Evolutionary conservation across 768 basidiomycete genomes (phyloP), one percentile per base, ranked within the genome.

Genomic region (Xanthoconium purpureum): DNA sequence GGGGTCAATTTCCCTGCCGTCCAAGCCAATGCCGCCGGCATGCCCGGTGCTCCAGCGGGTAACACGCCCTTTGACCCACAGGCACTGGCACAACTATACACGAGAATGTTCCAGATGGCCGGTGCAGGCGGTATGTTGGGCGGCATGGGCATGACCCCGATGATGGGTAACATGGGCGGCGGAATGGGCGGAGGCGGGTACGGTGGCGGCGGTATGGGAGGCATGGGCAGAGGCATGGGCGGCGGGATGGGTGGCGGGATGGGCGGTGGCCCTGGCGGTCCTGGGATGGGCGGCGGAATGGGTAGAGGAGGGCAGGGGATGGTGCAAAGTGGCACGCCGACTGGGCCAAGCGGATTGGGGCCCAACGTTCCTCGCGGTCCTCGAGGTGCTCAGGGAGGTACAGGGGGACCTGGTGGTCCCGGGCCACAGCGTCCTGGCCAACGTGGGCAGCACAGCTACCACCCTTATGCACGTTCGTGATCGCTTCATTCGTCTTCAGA

Each of bases 51-150:
- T 40, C 73, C 74, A 44, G 70, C 62, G 13, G 80, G 77, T 5
- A 84, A 78, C 61, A 79, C 84, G 5, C 81, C 89, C 1, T 96
- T 98, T 68, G 95, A 98, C 68, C 92, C 95, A 0, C 89, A 93
- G 61, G 91, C 91, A 2, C 86, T 98, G 68, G 93, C 93, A 0
- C 84, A 88, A 54, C 84, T 98, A 56, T 98, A 97, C 74, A 92
- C 94, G 36, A 88, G 93, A 59, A 98, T 98, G 96, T 88, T 92
- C 79, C 85, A 88, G 67, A 88, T 91, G 77, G 82, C 89, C 47
- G 82, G 83, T 37, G 84, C 77, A 0, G 80, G 79, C 3, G 74
- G 75, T 53, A 71, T 71, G 63, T 76, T 71, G 72, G 72, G 72
- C 8, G 75, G 72, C 8, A 77, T 77, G 73, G 75, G 76, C n/a